phyloP scores from a whole-genome alignment of 805 yeast species.

The Nakazawaea molendinolei region DNA sequence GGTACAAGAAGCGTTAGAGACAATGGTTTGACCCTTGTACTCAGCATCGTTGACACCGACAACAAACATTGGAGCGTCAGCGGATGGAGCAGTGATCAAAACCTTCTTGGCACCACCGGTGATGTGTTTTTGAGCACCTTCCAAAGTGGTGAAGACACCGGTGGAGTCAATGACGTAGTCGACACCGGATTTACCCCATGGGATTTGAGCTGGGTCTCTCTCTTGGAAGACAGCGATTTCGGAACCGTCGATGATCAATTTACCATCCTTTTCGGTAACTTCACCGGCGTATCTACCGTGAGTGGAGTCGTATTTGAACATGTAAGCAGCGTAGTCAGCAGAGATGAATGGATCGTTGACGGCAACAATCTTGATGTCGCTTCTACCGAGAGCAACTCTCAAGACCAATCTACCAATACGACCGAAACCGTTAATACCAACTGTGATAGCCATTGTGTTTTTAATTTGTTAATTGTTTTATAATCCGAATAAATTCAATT shows the following conservation, averaged over 20 bases:
- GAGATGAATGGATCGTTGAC: conserved; percentile 89
- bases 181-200: conserved; percentile 82
- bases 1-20: conserved; percentile 94
- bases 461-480: background rate
- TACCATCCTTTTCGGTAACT: conserved; percentile 50
- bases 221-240: conserved; percentile 66
- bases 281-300: conserved; percentile 82
- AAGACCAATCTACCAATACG: conserved; percentile 88
- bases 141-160: conserved; percentile 84
- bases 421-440: conserved; percentile 94
- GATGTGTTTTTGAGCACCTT: conserved; percentile 78
- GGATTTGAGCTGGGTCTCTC: conserved; percentile 79
- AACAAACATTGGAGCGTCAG: conserved; percentile 94
- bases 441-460: conserved; percentile 48
- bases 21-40: conserved; percentile 69
- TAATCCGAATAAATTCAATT: background rate
- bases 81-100: conserved; percentile 88
- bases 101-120: conserved; percentile 94
- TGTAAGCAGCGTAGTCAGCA: conserved; percentile 87
- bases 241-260: conserved; percentile 63
- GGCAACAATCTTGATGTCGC: conserved; percentile 77
- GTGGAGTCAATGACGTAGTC: conserved; percentile 89
- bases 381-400: conserved; percentile 71
- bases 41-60: conserved; percentile 82
- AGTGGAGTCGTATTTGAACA: conserved; percentile 94